Evolutionary conservation across 176 grass and related monocot species (phyloP).

Genomic region (Otatea glauca): DNA sequence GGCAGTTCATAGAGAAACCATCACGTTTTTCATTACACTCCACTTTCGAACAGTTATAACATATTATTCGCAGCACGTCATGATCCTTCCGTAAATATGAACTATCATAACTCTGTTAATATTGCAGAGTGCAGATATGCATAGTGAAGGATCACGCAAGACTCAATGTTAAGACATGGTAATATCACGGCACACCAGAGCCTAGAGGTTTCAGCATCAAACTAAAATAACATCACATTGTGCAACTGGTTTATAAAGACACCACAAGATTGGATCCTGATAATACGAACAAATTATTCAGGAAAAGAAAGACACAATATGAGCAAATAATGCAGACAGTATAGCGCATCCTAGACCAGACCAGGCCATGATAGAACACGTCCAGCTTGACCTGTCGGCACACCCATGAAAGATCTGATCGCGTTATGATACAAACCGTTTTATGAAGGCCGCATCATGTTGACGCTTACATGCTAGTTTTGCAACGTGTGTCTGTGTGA

Average conservation of each 20-base stretch:
- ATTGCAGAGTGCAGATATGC: neutral
- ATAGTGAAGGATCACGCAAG: neutral
- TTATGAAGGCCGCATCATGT: constrained; percentile 17
- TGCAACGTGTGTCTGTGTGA: constrained; percentile 25
- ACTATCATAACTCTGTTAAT: neutral
- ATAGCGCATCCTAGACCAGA: constrained; percentile 1
- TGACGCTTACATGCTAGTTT: constrained; percentile 27
- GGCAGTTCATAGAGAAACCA: neutral
- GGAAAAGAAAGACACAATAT: neutral
- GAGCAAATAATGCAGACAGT: constrained; percentile 36
- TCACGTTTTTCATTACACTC: neutral
- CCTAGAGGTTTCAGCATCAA: neutral
- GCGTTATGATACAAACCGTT: neutral
- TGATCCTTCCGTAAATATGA: neutral
- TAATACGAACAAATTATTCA: constrained; percentile 20
- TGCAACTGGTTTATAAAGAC: neutral
- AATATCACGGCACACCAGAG: neutral
- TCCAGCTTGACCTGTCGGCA: constrained; percentile 35
- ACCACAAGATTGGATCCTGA: constrained; percentile 1
- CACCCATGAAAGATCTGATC: constrained; percentile 35
- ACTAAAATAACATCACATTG: too few species aligned
- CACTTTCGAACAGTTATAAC: neutral
- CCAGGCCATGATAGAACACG: constrained; percentile 3
- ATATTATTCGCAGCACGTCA: neutral
- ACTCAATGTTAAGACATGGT: neutral